Evolutionary conservation across 768 basidiomycete genomes (phyloP), one percentile per base, ranked within the genome.

Genomic region (Boletus speciosus): DNA sequence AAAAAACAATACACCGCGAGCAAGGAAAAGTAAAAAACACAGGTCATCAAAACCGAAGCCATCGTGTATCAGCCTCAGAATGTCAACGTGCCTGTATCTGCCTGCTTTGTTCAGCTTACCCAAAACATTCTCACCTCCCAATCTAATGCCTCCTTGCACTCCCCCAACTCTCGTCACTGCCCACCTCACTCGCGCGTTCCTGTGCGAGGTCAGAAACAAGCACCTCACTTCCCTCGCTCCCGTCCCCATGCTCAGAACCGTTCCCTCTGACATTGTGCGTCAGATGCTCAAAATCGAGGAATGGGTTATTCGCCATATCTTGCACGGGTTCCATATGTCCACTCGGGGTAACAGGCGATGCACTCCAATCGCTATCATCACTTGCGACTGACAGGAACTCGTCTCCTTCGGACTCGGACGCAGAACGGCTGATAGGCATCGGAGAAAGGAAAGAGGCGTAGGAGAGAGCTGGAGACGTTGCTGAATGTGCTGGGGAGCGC

Each of bases 381-480:
- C 65, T 57, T 1, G 54, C 64, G 35, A 66, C 42, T 40, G 67
- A 66, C 51, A 66, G 7, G 11, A 68, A 68, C 36, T 68, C 67
- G 21, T 60, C 65, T 11, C 41, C 52, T 25, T 66, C 64, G 2
- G 65, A 66, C 42, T 58, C 63, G 21, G 67, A 64, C 5, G 38
- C 47, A 0, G 45, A 25, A 16, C 59, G 58, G 32, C 59, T 64
- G 15, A 57, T 16, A 3, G 66, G 55, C 41, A 60, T 43, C 25
- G 65, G 67, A 2, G 67, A 69, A 4, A 66, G 55, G 49, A 67
- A 67, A 0, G 67, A 68, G 14, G 49, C 58, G 29, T 50, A 62
- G 0, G 66, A 69, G 16, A 52, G 52, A 0, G 67, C 48, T 0
- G 66, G 56, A 2, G 66, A 68, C 2, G 43, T n/a, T 8, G 52